Evolutionary conservation across 495 filamentous ascomycete species (phyloP).

Genomic region (Penicillium taxi): DNA sequence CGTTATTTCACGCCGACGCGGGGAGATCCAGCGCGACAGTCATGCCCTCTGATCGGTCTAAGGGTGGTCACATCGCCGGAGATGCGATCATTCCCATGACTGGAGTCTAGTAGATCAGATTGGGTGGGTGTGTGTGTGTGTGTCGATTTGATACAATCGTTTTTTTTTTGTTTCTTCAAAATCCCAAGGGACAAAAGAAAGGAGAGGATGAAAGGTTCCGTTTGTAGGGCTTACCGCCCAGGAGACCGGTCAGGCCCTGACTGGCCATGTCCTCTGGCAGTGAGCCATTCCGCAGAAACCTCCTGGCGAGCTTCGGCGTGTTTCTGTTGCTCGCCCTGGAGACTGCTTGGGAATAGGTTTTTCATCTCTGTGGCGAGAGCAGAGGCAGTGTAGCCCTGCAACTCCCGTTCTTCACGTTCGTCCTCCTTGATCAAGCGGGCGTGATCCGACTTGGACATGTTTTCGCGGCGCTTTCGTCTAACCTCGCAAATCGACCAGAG

Average conservation of each 20-base stretch:
- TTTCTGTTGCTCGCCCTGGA: constrained; percentile 35
- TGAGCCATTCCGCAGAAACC: constrained; percentile 57
- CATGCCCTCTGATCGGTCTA: constrained; percentile 10
- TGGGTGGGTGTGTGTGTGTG: no score
- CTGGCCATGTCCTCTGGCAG: constrained; percentile 42
- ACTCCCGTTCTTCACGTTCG: constrained; percentile 73
- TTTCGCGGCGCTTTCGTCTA: constrained; percentile 65
- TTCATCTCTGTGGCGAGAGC: constrained; percentile 59
- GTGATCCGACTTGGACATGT: constrained; percentile 70
- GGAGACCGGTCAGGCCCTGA: constrained; percentile 32
- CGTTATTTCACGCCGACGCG: background rate
- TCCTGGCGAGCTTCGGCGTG: constrained; percentile 46
- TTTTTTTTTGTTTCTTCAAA: constrained; percentile 1
- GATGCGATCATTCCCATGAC: no score
- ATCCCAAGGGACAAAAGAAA: constrained; percentile 2
- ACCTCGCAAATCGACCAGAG: constrained; percentile 87
- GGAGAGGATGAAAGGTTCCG: background rate
- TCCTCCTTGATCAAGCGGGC: constrained; percentile 85
- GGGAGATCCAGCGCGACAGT: constrained; percentile 11
- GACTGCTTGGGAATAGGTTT: constrained; percentile 41
- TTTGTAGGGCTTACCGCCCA: constrained; percentile 24
- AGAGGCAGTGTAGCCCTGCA: constrained; percentile 64
- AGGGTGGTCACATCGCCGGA: no score
- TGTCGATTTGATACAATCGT: no score
- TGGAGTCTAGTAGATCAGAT: no score